Conservation (phyloP, 1,284 basidiomycete species). For the Ganoderma lingzhi region DNA sequence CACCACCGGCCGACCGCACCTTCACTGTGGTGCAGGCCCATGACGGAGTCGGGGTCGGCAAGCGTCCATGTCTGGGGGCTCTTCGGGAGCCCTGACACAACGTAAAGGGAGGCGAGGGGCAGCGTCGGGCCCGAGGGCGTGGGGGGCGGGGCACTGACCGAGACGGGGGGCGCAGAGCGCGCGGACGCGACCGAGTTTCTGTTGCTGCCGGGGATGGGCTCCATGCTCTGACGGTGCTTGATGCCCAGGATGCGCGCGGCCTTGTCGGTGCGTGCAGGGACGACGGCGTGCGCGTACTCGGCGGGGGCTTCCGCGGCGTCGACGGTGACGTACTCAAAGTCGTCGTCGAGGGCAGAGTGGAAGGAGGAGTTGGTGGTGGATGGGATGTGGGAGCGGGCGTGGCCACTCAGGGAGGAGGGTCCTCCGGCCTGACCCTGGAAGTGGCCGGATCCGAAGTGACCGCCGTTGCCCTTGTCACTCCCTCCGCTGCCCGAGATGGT, state of each 20-base stretch:
- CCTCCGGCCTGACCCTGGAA: slow-evolving; percentile 22
- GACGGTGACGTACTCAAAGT: slow-evolving; percentile 74
- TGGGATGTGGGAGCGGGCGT: slow-evolving; percentile 27
- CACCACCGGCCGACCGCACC: slow-evolving; percentile 93
- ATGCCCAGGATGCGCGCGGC: slow-evolving; percentile 80
- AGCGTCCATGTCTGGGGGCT: slow-evolving; percentile 94
- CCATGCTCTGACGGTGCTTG: slow-evolving; percentile 74
- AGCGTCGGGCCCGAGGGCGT: slow-evolving; percentile 66
- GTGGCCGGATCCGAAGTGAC: slow-evolving; percentile 10
- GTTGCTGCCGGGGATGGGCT: slow-evolving; percentile 78
- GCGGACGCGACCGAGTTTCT: slow-evolving; percentile 80
- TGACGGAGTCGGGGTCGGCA: slow-evolving; percentile 87
- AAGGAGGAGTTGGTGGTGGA: slow-evolving; percentile 39
- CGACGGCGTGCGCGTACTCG: slow-evolving; percentile 30
- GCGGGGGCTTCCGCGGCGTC: slow-evolving; percentile 39
- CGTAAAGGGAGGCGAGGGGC: slow-evolving; percentile 83
- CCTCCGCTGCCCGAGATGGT: slow-evolving; percentile 38
- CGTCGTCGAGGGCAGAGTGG: slow-evolving; percentile 52
- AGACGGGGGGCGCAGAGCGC: slow-evolving; percentile 69
- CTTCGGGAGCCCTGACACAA: slow-evolving; percentile 86
- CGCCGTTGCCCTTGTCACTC: slow-evolving; percentile 28
- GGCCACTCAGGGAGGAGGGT: slow-evolving; percentile 16
- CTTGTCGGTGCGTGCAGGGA: slow-evolving; percentile 49
- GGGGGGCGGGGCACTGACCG: slow-evolving; percentile 46
- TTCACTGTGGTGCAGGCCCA: slow-evolving; percentile 86